Base-by-base conservation (phyloP, 1,139 yeast genomes). In the Hemisphaericaspora xylofermentans region DNA sequence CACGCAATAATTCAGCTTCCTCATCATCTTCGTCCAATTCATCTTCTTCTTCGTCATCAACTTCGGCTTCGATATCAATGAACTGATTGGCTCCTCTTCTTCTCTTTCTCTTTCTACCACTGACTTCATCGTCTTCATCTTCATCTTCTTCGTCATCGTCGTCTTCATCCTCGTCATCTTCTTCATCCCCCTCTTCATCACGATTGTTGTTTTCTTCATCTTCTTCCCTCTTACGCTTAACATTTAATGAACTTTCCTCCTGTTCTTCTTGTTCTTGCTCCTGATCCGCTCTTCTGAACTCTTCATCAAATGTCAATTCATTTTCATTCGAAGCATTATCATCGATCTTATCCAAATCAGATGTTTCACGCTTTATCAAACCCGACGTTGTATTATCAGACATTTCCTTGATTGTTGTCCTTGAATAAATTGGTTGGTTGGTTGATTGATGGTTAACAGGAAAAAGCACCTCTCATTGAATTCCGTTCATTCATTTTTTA, bases 21-120 rank as follows among this genome's bases (percentile, higher is more conserved):
- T 88, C 83, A 45, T 78, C 96, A 45, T 89, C 98, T 52, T 91
- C 98, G 40, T 72, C 78, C 38, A 88, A 84, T 31, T 84, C 91
- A 32, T 93, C 98, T 51, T 93, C 98, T 45, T 93, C 98, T 52
- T 93, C 98, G 46, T 93, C 98, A 61, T 94, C 96, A 44, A 93
- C 99, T 61, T 93, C 98, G 45, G 99, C 99, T 72, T 93, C 98
- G 43, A 93, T 95, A 85, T 93, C 99, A 66, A 93, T 77, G 64
- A 93, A 93, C 71, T 87, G 93, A 63, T 93, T 93, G 54, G 89
- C 82, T 39, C 82, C 78, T 61, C 84, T 80, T 56, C 84, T 74
- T 61, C 82, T 76, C 65, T 84, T 74, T 62, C 80, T 78, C 61
- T 73, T 71, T 27, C 67, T 63, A 43, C 67, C 58, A 2, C 66